Base-by-base conservation (phyloP, 1,284 basidiomycete genomes). In the Cutaneotrichosporon sp. region DNA sequence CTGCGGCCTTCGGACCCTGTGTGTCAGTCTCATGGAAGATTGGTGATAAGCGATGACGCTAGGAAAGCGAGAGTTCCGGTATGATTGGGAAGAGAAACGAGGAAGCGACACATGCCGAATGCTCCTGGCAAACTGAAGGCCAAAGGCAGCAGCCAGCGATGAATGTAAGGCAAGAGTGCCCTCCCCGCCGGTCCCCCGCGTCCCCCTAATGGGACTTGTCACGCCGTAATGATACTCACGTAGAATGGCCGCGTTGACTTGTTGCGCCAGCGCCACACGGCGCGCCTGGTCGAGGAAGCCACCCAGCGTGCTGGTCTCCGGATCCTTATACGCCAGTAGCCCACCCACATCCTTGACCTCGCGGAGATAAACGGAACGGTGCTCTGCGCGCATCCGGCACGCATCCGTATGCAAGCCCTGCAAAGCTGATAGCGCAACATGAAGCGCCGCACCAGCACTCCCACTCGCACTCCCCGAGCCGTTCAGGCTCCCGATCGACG, bases 271-370 rank as follows among this genome's bases (percentile, higher is more conserved):
- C 9, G 57, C 64, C 3, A 71, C 64, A 46, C 74, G 62, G 46
- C 74, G 61, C 17, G 48, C 49, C 57, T 73, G 70, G 34, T 71
- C 64, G 51, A 75, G 52, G 55, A 72, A 74, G 4, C 71, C 72
- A 22, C 60, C 59, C 32, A 75, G 55, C 8, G 68, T 64, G 55
- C 70, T 71, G 26, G 52, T 66, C 53, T 72, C 72, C 16, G 71
- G 70, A 60, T 74, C 63, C 16, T 60, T 67, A 62, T 75, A 75
- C 31, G 70, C 72, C 33, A 75, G 65, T 22, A 75, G 54, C 14
- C 67, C 72, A n/a, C 67, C 66, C 2, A 68, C 71, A 54, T 72
- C 68, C 46, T 74, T 69, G 49, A 74, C 67, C 57, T 74, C 71
- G 48, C 69, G 61, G 17, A 73, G 58, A 49, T 72, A 75, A 2